phyloP scores from a whole-genome alignment of 2,329 filamentous ascomycete species.

The Apiospora arundinis region DNA sequence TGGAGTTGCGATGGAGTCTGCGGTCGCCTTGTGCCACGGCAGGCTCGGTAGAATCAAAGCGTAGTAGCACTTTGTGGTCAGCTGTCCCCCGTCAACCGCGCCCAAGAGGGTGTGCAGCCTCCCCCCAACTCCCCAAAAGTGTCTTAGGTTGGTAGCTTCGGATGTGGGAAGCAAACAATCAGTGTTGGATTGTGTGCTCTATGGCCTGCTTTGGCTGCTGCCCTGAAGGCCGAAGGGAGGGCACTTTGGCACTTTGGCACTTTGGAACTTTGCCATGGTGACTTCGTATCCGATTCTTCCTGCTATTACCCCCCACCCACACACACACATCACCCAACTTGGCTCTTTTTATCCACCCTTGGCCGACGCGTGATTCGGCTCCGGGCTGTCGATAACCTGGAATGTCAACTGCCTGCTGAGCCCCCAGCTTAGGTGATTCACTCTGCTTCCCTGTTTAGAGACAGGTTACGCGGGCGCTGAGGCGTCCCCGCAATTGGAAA shows the following conservation, averaged over 20 bases:
- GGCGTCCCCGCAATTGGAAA: conserved; percentile 32
- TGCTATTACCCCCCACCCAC: not conserved
- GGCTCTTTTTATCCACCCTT: conserved; percentile 6
- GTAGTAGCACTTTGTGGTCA: conserved; percentile 19
- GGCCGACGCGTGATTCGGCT: conserved; percentile 21
- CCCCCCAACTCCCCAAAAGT: not conserved
- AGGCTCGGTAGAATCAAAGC: conserved; percentile 18
- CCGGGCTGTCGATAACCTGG: not conserved
- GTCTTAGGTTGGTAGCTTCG: conserved; percentile 19
- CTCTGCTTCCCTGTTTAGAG: conserved; percentile 29
- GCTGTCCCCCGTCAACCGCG: conserved; percentile 16
- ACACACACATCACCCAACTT: conserved; percentile 4
- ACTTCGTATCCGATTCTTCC: conserved; percentile 13
- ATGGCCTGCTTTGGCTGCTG: not conserved
- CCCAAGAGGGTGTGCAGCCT: conserved; percentile 20
- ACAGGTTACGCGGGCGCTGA: conserved; percentile 20
- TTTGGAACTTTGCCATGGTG: conserved; percentile 12
- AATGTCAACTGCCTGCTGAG: conserved; percentile 13
- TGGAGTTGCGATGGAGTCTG: conserved; percentile 19
- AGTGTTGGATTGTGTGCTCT: not conserved
- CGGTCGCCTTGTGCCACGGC: conserved; percentile 17
- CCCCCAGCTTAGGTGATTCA: conserved; percentile 28
- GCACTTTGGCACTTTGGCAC: not conserved
- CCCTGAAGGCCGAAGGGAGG: no score
- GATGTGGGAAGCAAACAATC: conserved; percentile 10